phyloP scores from a whole-genome alignment of 2,329 filamentous ascomycete species.

The Zalaria obscura region DNA sequence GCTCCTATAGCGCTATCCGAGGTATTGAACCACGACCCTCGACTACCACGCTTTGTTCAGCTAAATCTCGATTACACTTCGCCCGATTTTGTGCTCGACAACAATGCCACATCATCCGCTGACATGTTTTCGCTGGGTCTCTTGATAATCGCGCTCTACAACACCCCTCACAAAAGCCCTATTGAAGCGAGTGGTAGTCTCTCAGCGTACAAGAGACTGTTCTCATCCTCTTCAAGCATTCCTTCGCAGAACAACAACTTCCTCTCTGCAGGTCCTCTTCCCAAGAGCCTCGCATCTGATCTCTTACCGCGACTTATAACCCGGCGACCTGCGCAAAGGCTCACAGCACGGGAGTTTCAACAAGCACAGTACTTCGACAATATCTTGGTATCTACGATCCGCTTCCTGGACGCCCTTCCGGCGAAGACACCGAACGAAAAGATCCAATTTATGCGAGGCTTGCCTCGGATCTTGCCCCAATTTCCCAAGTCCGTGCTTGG shows the following conservation, averaged over 20 bases:
- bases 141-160: constrained; percentile 79
- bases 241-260: constrained; percentile 76
- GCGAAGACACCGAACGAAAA: constrained; percentile 89
- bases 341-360: constrained; percentile 84
- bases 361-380: constrained; percentile 96
- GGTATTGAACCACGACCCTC: constrained; percentile 69
- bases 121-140: constrained; percentile 93
- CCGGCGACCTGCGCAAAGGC: constrained; percentile 68
- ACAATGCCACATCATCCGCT: constrained; percentile 66
- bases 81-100: constrained; percentile 87
- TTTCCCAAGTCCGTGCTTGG: constrained; percentile 91
- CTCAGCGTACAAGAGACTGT: constrained; percentile 72
- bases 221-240: constrained; percentile 62
- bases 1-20: constrained; percentile 71
- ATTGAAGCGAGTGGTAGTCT: constrained; percentile 68
- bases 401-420: constrained; percentile 81
- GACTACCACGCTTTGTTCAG: constrained; percentile 70
- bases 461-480: constrained; percentile 74
- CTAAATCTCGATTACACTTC: constrained; percentile 87
- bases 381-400: constrained; percentile 86
- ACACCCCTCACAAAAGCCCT: constrained; percentile 82
- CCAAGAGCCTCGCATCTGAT: constrained; percentile 58
- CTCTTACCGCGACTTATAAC: constrained; percentile 81
- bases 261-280: constrained; percentile 63
- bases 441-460: constrained; percentile 74